Percentiles rank a stretch among this genome's conserved stretches.
phyloP scores from a whole-genome alignment of 495 filamentous ascomycete genomes.

The Penicillium coffeae region DNA sequence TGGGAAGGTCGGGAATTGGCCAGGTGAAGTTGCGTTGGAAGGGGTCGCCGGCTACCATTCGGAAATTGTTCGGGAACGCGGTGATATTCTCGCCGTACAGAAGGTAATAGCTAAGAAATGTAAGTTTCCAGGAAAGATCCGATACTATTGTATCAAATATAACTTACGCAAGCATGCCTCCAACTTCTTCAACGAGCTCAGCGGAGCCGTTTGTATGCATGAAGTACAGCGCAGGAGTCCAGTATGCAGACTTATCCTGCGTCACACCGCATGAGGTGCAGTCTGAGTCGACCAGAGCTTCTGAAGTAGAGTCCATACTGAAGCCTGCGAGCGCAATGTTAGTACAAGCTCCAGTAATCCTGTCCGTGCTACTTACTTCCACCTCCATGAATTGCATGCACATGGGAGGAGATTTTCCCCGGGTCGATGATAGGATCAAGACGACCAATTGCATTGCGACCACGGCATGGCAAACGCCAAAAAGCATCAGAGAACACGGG shows the following conservation, averaged over 20 bases:
- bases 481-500: conserved; percentile 57
- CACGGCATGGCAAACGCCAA: conserved; percentile 83
- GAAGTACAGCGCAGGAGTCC: conserved; percentile 59
- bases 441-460: conserved; percentile 56
- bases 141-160: conserved; percentile 1
- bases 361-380: conserved; percentile 48
- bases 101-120: conserved; percentile 63
- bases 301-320: conserved; percentile 36
- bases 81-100: conserved; percentile 59
- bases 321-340: conserved; percentile 39
- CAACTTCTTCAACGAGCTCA: conserved; percentile 49
- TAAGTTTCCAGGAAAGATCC: not conserved
- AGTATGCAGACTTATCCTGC: conserved; percentile 63
- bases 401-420: conserved; percentile 43
- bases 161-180: conserved; percentile 57
- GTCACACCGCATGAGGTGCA: conserved; percentile 57
- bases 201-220: conserved; percentile 51
- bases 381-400: conserved; percentile 51
- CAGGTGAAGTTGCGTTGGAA: conserved; percentile 66
- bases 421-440: conserved; percentile 53
- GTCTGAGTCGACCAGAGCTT: conserved; percentile 39
- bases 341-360: no score
- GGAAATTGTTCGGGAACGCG: conserved; percentile 76
- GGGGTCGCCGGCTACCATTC: conserved; percentile 80
- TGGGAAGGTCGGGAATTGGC: conserved; percentile 66